Base-by-base conservation (phyloP, 2,329 filamentous ascomycete species). In the Diplocarpon rosae region DNA sequence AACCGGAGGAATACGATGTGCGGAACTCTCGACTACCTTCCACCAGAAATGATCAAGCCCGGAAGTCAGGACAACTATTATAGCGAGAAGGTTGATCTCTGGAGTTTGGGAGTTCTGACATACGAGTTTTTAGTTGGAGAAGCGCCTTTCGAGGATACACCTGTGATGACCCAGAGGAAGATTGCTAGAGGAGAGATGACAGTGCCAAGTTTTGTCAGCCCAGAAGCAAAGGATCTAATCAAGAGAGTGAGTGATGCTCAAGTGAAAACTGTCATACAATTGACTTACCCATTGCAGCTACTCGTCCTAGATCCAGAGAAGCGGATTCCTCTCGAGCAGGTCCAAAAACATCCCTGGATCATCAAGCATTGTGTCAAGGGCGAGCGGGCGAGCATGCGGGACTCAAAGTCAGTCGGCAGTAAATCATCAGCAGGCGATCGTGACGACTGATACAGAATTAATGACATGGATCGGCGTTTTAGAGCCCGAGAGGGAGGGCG, bases 81-180 rank as follows among this genome's bases (percentile, higher is more conserved):
- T 67, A 85, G 78, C 48, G 89, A 95, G 62, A 96, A 95, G 69
- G 86, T 98, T 28, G 92, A 98, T 62, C 68, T 96, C 50, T 98
- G 92, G 92, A 92, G 85, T 61, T 69, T 98, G 59, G 92, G 92
- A 17, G 92, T 96, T 16, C 66, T 98, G 65, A 94, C 84, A 2
- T 98, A 96, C 59, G 92, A 98, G 66, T 98, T 98, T 58, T 67
- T 98, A 47, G 86, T 94, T 29, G 92, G 92, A 48, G 88, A 95
- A 69, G 92, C 92, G 13, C 92, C 92, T 0, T 98, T 98, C 59
- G 92, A 98, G 65, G 92, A 96, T 59, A 92, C 86, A 2, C 86
- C 86, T 4, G 78, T 90, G 51, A 94, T 95, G 85, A 98, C 92
- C 20, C 88, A 95, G 56, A 73, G 86, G 56, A 80, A 89, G 59